Base-by-base conservation (phyloP, 768 basidiomycete genomes). In the Amanita exitialis region DNA sequence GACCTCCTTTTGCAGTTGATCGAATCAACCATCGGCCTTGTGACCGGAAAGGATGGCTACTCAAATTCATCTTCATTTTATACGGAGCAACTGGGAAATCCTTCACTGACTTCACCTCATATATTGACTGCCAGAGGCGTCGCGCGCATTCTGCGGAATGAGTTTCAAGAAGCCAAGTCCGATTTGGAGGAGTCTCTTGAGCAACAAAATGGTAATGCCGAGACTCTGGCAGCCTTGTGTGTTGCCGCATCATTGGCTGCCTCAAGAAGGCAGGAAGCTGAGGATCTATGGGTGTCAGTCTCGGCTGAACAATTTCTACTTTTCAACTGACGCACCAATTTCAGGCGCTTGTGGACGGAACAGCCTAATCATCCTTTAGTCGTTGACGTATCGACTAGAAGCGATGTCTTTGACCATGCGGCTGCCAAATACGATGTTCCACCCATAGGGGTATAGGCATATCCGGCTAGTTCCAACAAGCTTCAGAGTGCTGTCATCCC, bases 1-100 rank as follows among this genome's bases (percentile, higher is more conserved):
- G 86, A 92, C 60, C 77, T 91, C 15, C 76, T 97, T 34, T 71
- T 97, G 16, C 92, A 95, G 62, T 77, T 85, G 56, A 90, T 93
- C 53, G 93, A 97, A 69, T 85, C 92, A 12, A 80, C 76, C 18
- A 82, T 90, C 52, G 80, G 83, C 25, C 75, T 91, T 48, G 79
- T 79, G 28, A 85, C 86, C 3, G 86, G 85, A 7, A 81, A 79
- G 54, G 87, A 89, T 57, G 74, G 72, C 41, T 86, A 86, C 61
- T 61, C 69, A 28, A 76, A 74, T 47, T 57, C 74, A 10, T 66
- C 62, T 51, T 75, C 77, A 9, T 90, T 90, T 69, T 91, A 86
- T 65, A 84, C 83, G 4, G 89, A 92, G 58, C 89, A 91, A 62
- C 69, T 90, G 18, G 86, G 77, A 13, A 90, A 89, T 61, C 87